Conservation (phyloP, 805 yeast genomes). For the Wickerhamiella azymoides region DNA sequence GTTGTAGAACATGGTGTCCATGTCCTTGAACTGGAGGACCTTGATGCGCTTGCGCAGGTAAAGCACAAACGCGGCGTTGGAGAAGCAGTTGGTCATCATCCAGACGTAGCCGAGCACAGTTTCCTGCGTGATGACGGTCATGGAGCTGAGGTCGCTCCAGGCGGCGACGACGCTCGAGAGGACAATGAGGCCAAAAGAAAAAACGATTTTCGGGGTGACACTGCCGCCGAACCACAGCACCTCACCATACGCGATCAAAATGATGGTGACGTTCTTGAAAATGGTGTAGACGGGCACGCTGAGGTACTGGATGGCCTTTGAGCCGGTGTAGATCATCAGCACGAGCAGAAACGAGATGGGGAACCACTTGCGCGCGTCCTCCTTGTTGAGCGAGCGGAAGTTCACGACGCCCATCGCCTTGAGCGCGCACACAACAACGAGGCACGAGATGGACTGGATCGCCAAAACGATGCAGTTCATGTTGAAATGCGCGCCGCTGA, state of each 20-base stretch:
- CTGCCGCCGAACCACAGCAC: slow-evolving; percentile 92
- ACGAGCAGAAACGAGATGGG: slow-evolving; percentile 86
- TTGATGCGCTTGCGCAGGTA: slow-evolving; percentile 96
- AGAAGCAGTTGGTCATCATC: slow-evolving; percentile 92
- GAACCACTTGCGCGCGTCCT: slow-evolving; percentile 87
- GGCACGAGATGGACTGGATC: slow-evolving; percentile 77
- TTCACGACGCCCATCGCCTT: slow-evolving; percentile 65
- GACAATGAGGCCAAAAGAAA: slow-evolving; percentile 84
- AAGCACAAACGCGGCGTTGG: slow-evolving; percentile 86
- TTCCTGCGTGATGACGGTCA: slow-evolving; percentile 25
- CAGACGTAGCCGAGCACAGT: slow-evolving; percentile 65
- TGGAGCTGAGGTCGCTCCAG: slow-evolving; percentile 55
- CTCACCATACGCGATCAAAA: slow-evolving; percentile 95
- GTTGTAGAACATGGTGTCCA: slow-evolving; percentile 97
- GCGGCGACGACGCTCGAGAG: slow-evolving; percentile 93
- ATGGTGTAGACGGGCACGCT: slow-evolving; percentile 94
- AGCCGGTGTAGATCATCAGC: slow-evolving; percentile 87
- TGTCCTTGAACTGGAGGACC: slow-evolving; percentile 81
- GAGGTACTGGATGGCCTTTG: slow-evolving; percentile 84
- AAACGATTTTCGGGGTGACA: slow-evolving; percentile 79
- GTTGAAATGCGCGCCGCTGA: slow-evolving; percentile 61
- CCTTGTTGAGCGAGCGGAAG: slow-evolving; percentile 70
- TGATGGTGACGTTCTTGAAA: slow-evolving; percentile 93
- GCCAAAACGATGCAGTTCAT: slow-evolving; percentile 84
- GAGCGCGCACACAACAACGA: slow-evolving; percentile 54